Percentiles rank a stretch among this genome's conserved stretches.
These are phyloP conservation scores for Scutellaria barbata DNA, from an alignment of 257 asterid genomes.

Conservation along the genomic window DNA sequence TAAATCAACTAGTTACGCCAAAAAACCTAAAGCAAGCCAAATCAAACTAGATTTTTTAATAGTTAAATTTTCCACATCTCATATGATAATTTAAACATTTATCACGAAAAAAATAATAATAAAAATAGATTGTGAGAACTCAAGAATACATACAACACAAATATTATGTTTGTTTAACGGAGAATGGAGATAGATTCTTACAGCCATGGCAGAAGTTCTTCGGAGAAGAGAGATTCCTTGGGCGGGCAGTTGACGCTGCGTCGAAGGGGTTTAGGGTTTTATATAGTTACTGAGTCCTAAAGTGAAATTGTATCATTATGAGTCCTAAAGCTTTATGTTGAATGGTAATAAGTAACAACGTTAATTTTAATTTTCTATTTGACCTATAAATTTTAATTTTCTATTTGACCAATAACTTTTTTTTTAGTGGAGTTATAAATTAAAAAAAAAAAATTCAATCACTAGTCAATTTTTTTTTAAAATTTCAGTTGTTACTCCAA, in stretches of 20 bases:
- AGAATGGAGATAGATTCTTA: conserved; percentile 25
- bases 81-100: no score
- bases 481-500: no score
- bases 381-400: no score
- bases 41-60: neutral
- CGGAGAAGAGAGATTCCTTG: conserved; percentile 3
- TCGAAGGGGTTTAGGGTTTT: conserved; percentile 33
- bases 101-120: neutral
- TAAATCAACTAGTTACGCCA: neutral
- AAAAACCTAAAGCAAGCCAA: neutral
- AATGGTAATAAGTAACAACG: no score
- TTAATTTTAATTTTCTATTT: no score
- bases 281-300: neutral
- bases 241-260: conserved; percentile 18
- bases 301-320: no score
- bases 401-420: no score
- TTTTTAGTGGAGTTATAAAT: no score
- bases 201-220: conserved; percentile 37
- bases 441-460: no score
- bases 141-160: neutral
- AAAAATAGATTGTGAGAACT: neutral
- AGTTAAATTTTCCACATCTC: no score
- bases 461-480: no score
- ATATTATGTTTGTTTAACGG: neutral
- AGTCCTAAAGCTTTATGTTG: no score